Percentiles rank a stretch among this genome's conserved stretches.
Evolutionary conservation across 2,329 filamentous ascomycete genomes (phyloP).

Genomic region (Daldinia eschscholtzii): DNA sequence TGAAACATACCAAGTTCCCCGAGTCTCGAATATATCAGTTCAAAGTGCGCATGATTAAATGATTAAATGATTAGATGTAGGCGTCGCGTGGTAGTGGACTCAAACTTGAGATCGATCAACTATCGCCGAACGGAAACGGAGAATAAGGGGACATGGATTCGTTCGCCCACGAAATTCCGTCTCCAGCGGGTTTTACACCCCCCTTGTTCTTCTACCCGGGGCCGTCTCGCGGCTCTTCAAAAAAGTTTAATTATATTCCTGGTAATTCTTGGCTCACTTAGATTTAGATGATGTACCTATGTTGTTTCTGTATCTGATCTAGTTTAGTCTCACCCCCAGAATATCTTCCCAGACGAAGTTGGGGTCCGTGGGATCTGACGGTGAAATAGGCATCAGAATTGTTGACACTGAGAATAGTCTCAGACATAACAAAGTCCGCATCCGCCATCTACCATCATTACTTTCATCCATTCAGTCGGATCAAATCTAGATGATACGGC

Average conservation of each 20-base stretch:
- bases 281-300: neutral
- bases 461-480: neutral
- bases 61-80: neutral
- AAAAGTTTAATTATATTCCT: neutral
- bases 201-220: neutral
- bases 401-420: constrained; percentile 32
- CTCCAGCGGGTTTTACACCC: neutral
- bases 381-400: constrained; percentile 31
- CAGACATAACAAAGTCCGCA: constrained; percentile 6
- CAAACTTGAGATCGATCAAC: neutral
- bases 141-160: neutral
- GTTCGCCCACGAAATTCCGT: neutral
- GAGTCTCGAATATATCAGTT: constrained; percentile 16
- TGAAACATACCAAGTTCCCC: constrained; percentile 4
- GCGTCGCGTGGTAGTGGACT: neutral
- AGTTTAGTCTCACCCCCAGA: neutral
- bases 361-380: constrained; percentile 26
- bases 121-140: neutral
- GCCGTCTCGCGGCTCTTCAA: neutral
- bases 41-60: neutral
- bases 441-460: neutral
- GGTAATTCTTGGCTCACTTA: neutral
- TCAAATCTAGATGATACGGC: constrained; percentile 7
- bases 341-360: constrained; percentile 3
- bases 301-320: constrained; percentile 3